Evolutionary conservation across 352 stramenopile genomes (phyloP).

Genomic region (Phytophthora nicotianae): DNA sequence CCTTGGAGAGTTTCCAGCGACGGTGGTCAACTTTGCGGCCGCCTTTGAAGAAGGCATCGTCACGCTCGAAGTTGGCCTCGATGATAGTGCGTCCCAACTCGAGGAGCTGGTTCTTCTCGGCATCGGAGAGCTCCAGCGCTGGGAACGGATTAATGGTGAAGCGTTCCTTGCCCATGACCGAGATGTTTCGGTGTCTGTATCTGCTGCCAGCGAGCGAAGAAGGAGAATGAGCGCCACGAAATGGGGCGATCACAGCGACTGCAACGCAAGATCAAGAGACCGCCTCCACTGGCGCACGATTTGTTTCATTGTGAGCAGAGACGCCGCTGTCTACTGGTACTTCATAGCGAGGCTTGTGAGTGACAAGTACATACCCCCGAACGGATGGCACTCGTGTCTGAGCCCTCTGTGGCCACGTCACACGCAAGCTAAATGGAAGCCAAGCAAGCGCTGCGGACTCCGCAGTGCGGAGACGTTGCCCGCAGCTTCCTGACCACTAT

Average conservation of each 20-base stretch:
- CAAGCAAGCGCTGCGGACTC: constrained; percentile 22
- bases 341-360: constrained; percentile 23
- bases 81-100: constrained; percentile 43
- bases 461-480: not conserved
- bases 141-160: constrained; percentile 50
- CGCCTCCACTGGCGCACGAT: constrained; percentile 27
- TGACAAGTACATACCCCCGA: constrained; percentile 17
- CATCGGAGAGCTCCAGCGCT: constrained; percentile 36
- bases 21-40: constrained; percentile 35
- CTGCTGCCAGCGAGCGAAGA: constrained; percentile 25
- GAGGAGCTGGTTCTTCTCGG: constrained; percentile 42
- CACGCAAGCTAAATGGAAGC: constrained; percentile 11
- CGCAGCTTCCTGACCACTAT: constrained; percentile 9
- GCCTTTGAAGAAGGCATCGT: constrained; percentile 35
- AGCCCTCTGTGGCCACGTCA: too few relatives aligned
- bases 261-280: constrained; percentile 31
- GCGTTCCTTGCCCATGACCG: constrained; percentile 35
- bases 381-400: constrained; percentile 8
- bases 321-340: constrained; percentile 1
- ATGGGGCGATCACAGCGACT: constrained; percentile 6
- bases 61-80: constrained; percentile 39
- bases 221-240: constrained; percentile 26
- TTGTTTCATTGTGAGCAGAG: constrained; percentile 25
- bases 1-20: constrained; percentile 46
- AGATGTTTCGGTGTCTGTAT: not conserved